Base-by-base conservation (phyloP, 106 monocot species). In the Allium fistulosum region DNA sequence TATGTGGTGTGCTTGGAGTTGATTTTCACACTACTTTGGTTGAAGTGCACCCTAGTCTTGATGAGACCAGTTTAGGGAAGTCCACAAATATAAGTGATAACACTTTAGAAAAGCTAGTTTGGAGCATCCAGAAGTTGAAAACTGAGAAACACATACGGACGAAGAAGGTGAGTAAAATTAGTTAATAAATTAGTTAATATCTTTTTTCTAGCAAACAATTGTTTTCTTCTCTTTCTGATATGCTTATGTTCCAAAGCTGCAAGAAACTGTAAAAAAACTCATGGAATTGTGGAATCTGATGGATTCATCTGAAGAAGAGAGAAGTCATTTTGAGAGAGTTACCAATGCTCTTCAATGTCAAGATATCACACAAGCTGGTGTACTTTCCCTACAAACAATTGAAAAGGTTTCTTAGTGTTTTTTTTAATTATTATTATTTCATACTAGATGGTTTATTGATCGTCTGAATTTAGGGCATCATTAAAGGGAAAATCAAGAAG, bases 231-330 rank as follows among this genome's bases (percentile, higher is more conserved):
- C 13, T 67, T 48, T 13, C 27, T 67, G 52, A 67, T 7, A 8
- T 49, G 53, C 66, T 45, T 28, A 49, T 57, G 49, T 48, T 71
- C 37, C 70, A 90, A 70, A 99, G 92, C 76, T 99, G 76, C 74
- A 68, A 71, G 84, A 79, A 49, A 77, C 71, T 7, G 62, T 80
- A 45, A 69, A 81, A 58, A 81, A 84, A 7, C 76, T 99, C 27
- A 69, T 73, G 9, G 79, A 93, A 53, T 71, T 99, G 58, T 99
- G 99, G 99, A 87, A 78, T 15, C 50, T 93, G 73, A 85, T 97
- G 92, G 82, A 93, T 69, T 78, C 90, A 72, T 73, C 87, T 57
- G 75, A 82, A 73, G 80, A 85, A 69, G 93, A 93, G 73, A 86
- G 78, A 67, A 68, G 61, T 14, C 74, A 52, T 10, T 51, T 67